Percentiles rank a stretch among this genome's conserved stretches.
Evolutionary conservation across 108 stramenopile species (phyloP).

Genomic region (Cyclotella atomus): DNA sequence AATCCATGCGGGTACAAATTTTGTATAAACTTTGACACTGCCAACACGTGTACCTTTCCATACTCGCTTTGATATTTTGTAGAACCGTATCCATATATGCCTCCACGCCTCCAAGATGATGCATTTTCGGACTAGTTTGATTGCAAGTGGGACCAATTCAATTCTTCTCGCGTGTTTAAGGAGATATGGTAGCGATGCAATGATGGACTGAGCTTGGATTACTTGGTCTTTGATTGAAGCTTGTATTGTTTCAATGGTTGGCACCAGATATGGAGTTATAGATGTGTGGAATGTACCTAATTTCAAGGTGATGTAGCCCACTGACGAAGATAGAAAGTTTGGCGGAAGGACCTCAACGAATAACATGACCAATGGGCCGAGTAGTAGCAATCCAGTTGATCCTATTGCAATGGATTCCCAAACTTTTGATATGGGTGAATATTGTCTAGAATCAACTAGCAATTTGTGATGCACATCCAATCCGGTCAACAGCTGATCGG

Average conservation of each 20-base stretch:
- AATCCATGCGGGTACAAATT: slow-evolving; percentile 32
- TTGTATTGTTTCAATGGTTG: slow-evolving; percentile 10
- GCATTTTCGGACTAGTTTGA: slow-evolving; percentile 39
- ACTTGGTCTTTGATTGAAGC: slow-evolving; percentile 14
- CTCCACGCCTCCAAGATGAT: slow-evolving; percentile 49
- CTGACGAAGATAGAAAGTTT: background rate
- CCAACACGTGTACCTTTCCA: slow-evolving; percentile 20
- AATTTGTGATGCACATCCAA: background rate
- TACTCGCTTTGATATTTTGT: slow-evolving; percentile 19
- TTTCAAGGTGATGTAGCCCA: background rate
- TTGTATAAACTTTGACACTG: background rate
- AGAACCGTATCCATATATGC: slow-evolving; percentile 37
- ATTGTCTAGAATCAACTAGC: background rate
- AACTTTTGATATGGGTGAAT: background rate
- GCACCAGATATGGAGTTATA: slow-evolving; percentile 31
- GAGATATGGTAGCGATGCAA: slow-evolving; percentile 37
- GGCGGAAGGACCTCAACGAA: slow-evolving; percentile 2
- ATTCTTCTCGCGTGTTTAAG: slow-evolving; percentile 25
- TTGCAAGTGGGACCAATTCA: slow-evolving; percentile 7
- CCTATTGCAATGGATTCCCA: slow-evolving; percentile 29
- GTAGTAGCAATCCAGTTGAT: slow-evolving; percentile 22
- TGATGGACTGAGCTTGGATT: slow-evolving; percentile 29
- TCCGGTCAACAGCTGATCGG: slow-evolving; percentile 33
- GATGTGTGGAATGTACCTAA: slow-evolving; percentile 8
- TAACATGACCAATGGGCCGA: slow-evolving; percentile 7